Evolutionary conservation across 139 green algal species (phyloP), one percentile per base, ranked within the genome.

Genomic region (Auxenochlorella protothecoides): DNA sequence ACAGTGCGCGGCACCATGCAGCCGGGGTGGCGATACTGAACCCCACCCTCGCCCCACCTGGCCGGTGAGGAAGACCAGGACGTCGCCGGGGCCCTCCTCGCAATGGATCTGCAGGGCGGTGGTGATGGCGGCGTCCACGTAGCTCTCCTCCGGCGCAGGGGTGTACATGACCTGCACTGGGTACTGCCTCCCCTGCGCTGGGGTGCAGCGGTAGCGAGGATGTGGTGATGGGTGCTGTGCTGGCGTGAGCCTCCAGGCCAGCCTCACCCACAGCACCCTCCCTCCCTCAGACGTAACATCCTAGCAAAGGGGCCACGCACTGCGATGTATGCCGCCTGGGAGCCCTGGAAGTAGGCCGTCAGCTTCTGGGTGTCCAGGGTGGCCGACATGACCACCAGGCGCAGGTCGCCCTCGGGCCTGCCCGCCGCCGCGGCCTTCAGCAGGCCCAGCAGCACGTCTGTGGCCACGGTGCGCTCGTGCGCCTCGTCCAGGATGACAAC

Each of bases 401-500:
- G 68, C 54, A 83, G 79, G 68, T 78, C 68, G n/a, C 53, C 52
- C 27, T 44, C 27, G 27, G 27, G 27, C 2, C 53, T 60, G 8
- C 78, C 69, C 27, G 54, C 56, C 68, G 85, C 84, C 65, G 89
- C 82, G 3, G 73, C 70, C 74, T 96, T 97, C 13, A 97, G 78
- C 59, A 99, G 80, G 7, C 92, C 93, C 5, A 99, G 76, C 70
- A 98, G 82, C 64, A 97, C 85, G 74, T 98, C 93, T 27, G 92
- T 97, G 68, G 87, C 73, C 55, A 98, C 83, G 2, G 87, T 97
- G 16, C 94, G 84, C 83, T 99, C 94, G 77, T 99, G 94, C 8
- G 94, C 94, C 81, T 99, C 94, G 73, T 98, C 94, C 66, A 99
- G 76, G 53, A 99, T 85, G 15, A 97, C 84, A 10, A 90, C 84